Evolutionary conservation across 1,284 basidiomycete genomes (phyloP), one percentile per base, ranked within the genome.

Genomic region (Puccinia polysora): DNA sequence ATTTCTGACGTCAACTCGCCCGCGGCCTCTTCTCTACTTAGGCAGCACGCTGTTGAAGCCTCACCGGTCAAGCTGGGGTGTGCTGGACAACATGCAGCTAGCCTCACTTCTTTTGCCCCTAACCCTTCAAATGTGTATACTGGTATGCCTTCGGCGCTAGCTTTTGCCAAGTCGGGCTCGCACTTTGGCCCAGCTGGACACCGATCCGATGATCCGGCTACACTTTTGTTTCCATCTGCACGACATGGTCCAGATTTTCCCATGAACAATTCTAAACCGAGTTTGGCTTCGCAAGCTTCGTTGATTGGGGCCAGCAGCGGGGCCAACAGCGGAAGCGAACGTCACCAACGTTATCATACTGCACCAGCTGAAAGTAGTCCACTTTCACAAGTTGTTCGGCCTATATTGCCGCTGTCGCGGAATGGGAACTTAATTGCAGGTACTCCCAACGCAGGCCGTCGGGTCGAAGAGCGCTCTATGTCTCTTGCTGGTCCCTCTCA

Each of bases 341-440:
- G 69, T 20, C 58, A 50, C 23, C 59, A 50, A 45, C 58, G 69
- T n/a, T 63, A 71, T 34, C 59, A 71, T 25, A 71, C 69, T 4
- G 69, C 69, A 4, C 69, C 69, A 2, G 38, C 50, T 28, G 69
- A 63, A 25, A 40, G 69, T n/a, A 71, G 52, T 32, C 49, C 58
- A 32, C 56, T 62, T 45, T 50, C 43, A 20, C 59, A 47, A 34
- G 32, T 3, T 60, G 36, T n/a, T 8, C 43, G 40, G 8, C 32
- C 67, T 14, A 32, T 28, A 15, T 28, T 62, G 1, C 38, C 40
- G 18, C 28, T 32, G 10, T 47, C 40, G 20, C 4, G 20, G 3
- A 18, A 45, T 43, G 59, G 47, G 47, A 43, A 25, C 43, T 15
- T 23, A 15, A 10, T 25, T 1, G 38, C 7, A 28, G 38, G 10